Conservation (phyloP, 2,329 filamentous ascomycete genomes). For the Pseudocercospora macadamiae region DNA sequence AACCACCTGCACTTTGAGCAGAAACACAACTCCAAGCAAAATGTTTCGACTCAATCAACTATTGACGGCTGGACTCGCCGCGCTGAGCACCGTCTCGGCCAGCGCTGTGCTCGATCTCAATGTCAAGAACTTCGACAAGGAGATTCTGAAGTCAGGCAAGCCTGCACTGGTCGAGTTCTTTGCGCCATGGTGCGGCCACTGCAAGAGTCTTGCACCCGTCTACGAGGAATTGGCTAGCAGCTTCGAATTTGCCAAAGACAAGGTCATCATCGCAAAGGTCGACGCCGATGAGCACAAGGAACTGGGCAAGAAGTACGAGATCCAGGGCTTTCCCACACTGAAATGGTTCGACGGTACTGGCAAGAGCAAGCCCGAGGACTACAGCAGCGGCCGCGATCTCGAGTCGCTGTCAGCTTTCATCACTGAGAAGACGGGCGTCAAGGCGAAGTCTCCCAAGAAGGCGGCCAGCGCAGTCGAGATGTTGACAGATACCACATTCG, state of each 20-base stretch:
- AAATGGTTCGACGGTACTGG: conserved; percentile 98
- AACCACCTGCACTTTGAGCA: not conserved
- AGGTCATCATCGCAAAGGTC: conserved; percentile 90
- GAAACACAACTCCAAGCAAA: not conserved
- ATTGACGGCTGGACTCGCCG: conserved; percentile 38
- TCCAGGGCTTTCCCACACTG: conserved; percentile 94
- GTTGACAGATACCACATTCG: conserved; percentile 79
- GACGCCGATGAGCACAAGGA: conserved; percentile 88
- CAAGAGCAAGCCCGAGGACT: conserved; percentile 74
- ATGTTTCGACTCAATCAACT: conserved; percentile 53
- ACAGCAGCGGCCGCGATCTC: conserved; percentile 82
- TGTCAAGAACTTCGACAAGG: conserved; percentile 86
- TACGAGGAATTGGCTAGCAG: conserved; percentile 85
- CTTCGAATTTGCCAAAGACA: conserved; percentile 73
- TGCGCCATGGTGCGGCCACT: conserved; percentile 98
- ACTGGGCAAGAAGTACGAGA: conserved; percentile 81
- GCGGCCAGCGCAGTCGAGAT: conserved; percentile 75
- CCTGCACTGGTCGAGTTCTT: conserved; percentile 98
- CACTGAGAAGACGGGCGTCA: conserved; percentile 81
- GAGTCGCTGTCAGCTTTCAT: conserved; percentile 83
- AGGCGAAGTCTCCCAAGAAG: conserved; percentile 74
- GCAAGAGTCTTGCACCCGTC: conserved; percentile 92
- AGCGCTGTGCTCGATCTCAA: conserved; percentile 89
- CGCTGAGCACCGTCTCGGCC: conserved; percentile 55
- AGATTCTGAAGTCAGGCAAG: conserved; percentile 89